Evolutionary conservation across 192 early-diverging fungal genomes (phyloP).

Genomic region (Linderina pennispora): DNA sequence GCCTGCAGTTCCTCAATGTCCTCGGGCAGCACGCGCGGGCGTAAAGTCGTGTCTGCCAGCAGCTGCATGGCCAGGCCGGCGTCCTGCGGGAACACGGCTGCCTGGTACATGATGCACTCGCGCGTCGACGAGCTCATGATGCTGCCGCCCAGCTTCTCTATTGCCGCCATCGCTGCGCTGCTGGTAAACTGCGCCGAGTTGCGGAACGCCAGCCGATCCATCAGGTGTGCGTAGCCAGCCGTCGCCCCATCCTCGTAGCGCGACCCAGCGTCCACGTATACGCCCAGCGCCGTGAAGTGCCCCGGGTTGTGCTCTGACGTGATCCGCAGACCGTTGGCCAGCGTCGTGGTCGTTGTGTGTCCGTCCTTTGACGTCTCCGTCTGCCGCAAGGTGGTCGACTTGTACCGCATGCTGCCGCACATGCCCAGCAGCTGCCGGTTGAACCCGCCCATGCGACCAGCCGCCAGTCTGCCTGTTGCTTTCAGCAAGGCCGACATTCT

Average conservation of each 20-base stretch:
- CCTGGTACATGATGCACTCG: constrained; percentile 95
- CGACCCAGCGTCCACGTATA: constrained; percentile 88
- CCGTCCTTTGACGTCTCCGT: constrained; percentile 29
- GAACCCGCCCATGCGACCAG: constrained; percentile 9
- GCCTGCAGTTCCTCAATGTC: constrained; percentile 79
- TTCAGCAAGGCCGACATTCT: constrained; percentile 5
- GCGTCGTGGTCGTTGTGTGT: constrained; percentile 59
- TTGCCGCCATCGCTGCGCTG: constrained; percentile 62
- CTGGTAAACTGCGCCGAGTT: constrained; percentile 64
- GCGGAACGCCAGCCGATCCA: constrained; percentile 94
- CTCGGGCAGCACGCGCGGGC: constrained; percentile 61
- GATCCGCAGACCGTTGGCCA: constrained; percentile 87
- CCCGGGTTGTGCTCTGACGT: constrained; percentile 74
- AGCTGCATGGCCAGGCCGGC: constrained; percentile 62
- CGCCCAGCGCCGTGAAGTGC: constrained; percentile 87
- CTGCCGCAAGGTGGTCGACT: not conserved
- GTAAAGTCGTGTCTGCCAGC: constrained; percentile 75
- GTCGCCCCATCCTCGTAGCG: constrained; percentile 70
- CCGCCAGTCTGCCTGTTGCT: not conserved
- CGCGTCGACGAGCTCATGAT: constrained; percentile 84
- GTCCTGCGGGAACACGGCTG: constrained; percentile 83
- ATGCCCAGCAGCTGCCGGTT: constrained; percentile 5
- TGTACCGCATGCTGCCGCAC: constrained; percentile 5
- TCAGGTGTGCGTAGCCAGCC: constrained; percentile 73
- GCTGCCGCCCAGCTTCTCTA: constrained; percentile 87